Evolutionary conservation across 176 grass and related monocot species (phyloP).

Genomic region (Aegilops sharonensis): DNA sequence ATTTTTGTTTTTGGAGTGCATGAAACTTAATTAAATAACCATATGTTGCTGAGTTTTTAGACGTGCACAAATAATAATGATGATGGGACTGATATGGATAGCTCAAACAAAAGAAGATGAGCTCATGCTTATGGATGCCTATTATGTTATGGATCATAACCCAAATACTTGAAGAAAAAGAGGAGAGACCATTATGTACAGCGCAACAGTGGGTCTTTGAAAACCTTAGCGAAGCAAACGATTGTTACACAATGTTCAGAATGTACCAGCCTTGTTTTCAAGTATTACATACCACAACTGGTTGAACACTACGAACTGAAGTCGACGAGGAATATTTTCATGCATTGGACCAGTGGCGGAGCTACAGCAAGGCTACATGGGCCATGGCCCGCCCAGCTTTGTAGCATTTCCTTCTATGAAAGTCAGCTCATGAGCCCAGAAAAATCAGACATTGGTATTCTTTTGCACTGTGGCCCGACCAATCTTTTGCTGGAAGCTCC

Average conservation of each 20-base stretch:
- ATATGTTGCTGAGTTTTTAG: neutral
- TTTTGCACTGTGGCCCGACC: no score
- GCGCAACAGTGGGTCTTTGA: neutral
- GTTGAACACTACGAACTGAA: neutral
- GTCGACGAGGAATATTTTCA: neutral
- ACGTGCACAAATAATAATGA: neutral
- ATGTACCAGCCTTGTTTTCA: neutral
- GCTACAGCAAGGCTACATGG: no score
- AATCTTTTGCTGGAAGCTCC: no score
- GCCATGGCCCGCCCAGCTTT: no score
- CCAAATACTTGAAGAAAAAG: neutral
- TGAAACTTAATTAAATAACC: neutral
- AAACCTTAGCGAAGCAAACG: neutral
- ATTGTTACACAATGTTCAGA: neutral
- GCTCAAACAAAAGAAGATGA: neutral
- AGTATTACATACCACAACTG: neutral
- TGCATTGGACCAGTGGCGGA: no score
- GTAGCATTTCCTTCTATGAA: no score
- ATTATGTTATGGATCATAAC: neutral
- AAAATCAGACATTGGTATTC: no score
- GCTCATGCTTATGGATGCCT: neutral
- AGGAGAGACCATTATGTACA: neutral
- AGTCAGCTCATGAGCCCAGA: no score
- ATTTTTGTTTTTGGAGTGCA: no score
- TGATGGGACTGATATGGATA: neutral